A percentile compares a stretch with the other conserved stretches of the same genome.
Conservation (phyloP, 352 stramenopile species). For the Phytophthora lateralis region DNA sequence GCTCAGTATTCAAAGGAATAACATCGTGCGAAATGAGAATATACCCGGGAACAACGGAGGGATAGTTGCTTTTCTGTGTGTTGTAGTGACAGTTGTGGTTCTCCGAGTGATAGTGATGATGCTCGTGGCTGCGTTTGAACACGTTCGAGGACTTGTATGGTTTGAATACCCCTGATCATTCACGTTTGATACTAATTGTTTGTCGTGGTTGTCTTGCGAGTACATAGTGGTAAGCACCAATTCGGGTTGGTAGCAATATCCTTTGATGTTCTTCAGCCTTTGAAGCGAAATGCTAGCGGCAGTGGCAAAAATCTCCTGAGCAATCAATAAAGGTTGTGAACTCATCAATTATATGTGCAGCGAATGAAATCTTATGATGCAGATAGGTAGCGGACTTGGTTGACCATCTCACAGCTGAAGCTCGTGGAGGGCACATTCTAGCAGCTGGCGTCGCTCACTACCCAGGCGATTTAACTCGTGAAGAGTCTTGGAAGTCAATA, state of each 20-base stretch:
- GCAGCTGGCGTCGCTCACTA: constrained; percentile 24
- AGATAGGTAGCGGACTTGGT: not conserved
- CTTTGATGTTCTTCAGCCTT: no score
- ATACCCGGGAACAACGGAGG: constrained; percentile 4
- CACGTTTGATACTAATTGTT: not conserved
- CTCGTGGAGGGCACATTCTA: constrained; percentile 34
- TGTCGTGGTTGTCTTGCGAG: no score
- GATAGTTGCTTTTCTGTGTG: constrained; percentile 17
- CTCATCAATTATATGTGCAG: constrained; percentile 17
- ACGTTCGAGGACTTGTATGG: not conserved
- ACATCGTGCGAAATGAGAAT: not conserved
- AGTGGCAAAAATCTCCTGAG: not conserved
- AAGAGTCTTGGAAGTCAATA: constrained; percentile 11
- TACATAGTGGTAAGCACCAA: no score
- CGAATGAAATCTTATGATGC: constrained; percentile 9
- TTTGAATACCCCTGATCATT: not conserved
- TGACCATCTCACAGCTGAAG: constrained; percentile 20
- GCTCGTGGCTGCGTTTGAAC: not conserved
- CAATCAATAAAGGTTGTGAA: constrained; percentile 5
- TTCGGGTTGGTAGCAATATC: no score
- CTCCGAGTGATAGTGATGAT: constrained; percentile 11
- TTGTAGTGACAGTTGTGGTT: constrained; percentile 5
- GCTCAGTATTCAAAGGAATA: constrained; percentile 15
- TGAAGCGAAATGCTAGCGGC: no score
- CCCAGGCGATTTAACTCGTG: constrained; percentile 29